phyloP scores from a whole-genome alignment of 2,329 filamentous ascomycete species.

The Talaromyces sp. region DNA sequence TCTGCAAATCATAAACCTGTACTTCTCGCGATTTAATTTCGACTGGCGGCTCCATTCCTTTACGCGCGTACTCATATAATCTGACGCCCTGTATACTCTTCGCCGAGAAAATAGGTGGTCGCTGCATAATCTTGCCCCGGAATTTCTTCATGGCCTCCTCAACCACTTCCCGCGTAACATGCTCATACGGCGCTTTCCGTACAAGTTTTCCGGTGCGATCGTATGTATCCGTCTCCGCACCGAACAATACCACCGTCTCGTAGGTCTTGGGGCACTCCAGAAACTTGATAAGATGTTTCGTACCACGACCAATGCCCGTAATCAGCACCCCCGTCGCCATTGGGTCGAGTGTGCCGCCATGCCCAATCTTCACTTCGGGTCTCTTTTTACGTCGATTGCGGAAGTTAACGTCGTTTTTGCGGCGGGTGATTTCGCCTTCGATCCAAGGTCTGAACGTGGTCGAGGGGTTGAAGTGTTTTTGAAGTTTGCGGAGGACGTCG shows the following conservation, averaged over 20 bases:
- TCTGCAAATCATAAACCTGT: conserved; percentile 69
- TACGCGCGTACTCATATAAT: conserved; percentile 91
- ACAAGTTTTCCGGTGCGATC: conserved; percentile 82
- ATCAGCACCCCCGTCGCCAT: conserved; percentile 91
- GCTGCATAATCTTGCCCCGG: conserved; percentile 79
- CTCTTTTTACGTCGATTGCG: conserved; percentile 57
- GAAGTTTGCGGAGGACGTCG: conserved; percentile 83
- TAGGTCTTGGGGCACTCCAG: conserved; percentile 89
- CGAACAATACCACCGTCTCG: conserved; percentile 84
- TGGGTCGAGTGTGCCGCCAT: conserved; percentile 92
- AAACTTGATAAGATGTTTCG: conserved; percentile 75
- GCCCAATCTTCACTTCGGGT: conserved; percentile 83
- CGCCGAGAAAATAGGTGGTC: conserved; percentile 88
- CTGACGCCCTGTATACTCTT: conserved; percentile 91
- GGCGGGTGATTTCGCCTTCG: conserved; percentile 56
- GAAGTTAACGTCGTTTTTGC: conserved; percentile 55
- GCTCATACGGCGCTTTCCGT: conserved; percentile 67
- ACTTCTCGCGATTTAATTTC: conserved; percentile 80
- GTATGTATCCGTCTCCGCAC: conserved; percentile 88
- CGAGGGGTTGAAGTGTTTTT: conserved; percentile 79
- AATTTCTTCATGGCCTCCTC: conserved; percentile 68
- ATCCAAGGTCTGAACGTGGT: conserved; percentile 74
- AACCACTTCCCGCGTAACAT: conserved; percentile 74
- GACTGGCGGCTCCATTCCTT: conserved; percentile 78
- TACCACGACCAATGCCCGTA: conserved; percentile 79